These are phyloP conservation scores for Setomelanomma holmii DNA, from an alignment of 2,329 filamentous ascomycete genomes.

Conservation along the genomic window DNA sequence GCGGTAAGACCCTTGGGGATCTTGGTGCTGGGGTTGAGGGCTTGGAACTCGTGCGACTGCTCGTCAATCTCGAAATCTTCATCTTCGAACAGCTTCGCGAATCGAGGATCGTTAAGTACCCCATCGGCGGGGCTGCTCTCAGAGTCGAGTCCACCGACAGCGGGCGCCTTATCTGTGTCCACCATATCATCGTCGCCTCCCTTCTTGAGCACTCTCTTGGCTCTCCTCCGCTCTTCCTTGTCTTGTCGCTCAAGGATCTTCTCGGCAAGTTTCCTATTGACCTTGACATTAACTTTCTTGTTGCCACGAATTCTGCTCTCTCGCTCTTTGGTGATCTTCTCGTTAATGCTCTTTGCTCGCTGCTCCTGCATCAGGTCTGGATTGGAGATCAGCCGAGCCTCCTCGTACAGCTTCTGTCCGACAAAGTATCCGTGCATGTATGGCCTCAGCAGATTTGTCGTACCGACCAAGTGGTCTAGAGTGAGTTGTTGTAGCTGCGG, in stretches of 20 bases:
- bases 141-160: constrained; percentile 41
- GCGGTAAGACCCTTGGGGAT: constrained; percentile 62
- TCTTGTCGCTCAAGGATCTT: constrained; percentile 72
- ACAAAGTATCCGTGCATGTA: constrained; percentile 99
- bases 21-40: constrained; percentile 86
- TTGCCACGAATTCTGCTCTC: constrained; percentile 90
- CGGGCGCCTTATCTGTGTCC: constrained; percentile 32
- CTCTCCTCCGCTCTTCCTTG: constrained; percentile 61
- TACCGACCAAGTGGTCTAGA: constrained; percentile 86
- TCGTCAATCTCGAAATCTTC: constrained; percentile 94
- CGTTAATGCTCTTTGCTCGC: constrained; percentile 85
- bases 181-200: constrained; percentile 61
- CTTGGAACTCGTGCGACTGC: constrained; percentile 81
- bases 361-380: constrained; percentile 95
- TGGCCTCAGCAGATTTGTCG: constrained; percentile 85
- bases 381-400: constrained; percentile 90
- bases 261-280: constrained; percentile 79
- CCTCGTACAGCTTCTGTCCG: constrained; percentile 91
- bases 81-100: constrained; percentile 88
- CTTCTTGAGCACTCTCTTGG: constrained; percentile 61
- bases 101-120: constrained; percentile 83
- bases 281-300: constrained; percentile 89
- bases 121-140: constrained; percentile 57
- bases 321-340: constrained; percentile 97
- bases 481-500: constrained; percentile 86